Evolutionary conservation across 2,329 filamentous ascomycete genomes (phyloP).

Genomic region (Botrytis elliptica): DNA sequence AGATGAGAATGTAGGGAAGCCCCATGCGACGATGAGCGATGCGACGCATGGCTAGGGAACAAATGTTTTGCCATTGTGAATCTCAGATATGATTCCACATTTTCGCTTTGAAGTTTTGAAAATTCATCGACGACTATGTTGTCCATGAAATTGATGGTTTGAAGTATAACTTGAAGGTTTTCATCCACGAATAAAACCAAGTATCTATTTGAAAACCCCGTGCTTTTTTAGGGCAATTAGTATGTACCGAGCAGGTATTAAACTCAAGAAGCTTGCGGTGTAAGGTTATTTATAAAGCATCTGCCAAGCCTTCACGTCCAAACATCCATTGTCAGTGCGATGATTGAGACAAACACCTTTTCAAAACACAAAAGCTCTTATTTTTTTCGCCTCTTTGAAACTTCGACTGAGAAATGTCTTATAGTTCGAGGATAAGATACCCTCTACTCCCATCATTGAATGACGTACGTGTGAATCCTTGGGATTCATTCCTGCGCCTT

Average conservation of each 20-base stretch:
- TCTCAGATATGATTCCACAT: background rate
- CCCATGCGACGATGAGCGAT: background rate
- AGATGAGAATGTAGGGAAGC: background rate
- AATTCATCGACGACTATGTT: background rate
- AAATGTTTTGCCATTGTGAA: background rate
- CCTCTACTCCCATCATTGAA: too few relatives aligned
- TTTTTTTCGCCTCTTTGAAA: background rate
- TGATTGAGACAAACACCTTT: constrained; percentile 6
- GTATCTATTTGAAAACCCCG: background rate
- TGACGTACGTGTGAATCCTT: background rate
- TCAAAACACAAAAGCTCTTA: background rate
- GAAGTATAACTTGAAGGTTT: background rate
- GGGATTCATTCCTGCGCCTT: too few relatives aligned
- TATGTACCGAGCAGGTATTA: too few relatives aligned
- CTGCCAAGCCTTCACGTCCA: background rate
- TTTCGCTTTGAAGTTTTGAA: background rate
- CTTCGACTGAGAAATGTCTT: background rate
- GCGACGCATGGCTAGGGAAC: background rate
- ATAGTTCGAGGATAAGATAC: background rate
- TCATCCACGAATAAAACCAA: background rate
- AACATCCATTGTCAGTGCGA: constrained; percentile 6
- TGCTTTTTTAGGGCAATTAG: background rate
- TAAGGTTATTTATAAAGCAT: background rate
- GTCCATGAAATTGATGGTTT: background rate
- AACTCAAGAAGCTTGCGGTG: background rate